A percentile compares a stretch with the other conserved stretches of the same genome.
Evolutionary conservation across 768 basidiomycete species (phyloP).

Genomic region (Tricholoma terreum): DNA sequence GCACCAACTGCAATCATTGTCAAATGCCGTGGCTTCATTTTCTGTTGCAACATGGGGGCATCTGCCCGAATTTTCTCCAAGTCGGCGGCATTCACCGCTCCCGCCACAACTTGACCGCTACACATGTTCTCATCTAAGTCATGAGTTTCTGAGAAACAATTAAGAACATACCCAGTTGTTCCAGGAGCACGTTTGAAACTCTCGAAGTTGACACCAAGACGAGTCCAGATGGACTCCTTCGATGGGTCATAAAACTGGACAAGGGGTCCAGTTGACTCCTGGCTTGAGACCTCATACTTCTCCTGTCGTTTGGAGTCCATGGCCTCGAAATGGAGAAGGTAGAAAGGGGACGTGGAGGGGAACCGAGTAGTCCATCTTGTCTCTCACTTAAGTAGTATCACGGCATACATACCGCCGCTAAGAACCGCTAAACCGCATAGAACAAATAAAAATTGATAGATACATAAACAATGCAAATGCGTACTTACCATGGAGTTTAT

Average conservation of each 20-base stretch:
- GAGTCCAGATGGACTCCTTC: conserved; percentile 44
- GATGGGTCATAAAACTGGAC: conserved; percentile 45
- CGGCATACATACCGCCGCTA: background rate
- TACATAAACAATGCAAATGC: background rate
- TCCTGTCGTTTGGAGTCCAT: conserved; percentile 34
- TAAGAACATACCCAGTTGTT: conserved; percentile 38
- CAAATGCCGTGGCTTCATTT: conserved; percentile 47
- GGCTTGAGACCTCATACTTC: conserved; percentile 30
- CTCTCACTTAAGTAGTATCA: conserved; percentile 7
- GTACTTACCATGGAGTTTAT: background rate
- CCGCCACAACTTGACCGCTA: conserved; percentile 38
- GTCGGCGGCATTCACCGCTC: conserved; percentile 32
- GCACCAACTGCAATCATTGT: conserved; percentile 48
- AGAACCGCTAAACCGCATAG: conserved; percentile 5
- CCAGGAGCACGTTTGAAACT: conserved; percentile 48
- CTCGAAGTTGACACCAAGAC: conserved; percentile 38
- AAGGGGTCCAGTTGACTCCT: conserved; percentile 22
- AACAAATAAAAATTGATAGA: background rate
- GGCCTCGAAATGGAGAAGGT: conserved; percentile 7
- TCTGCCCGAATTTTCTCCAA: conserved; percentile 35
- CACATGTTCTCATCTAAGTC: background rate
- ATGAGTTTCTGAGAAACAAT: background rate
- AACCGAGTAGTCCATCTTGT: background rate
- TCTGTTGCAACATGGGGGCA: conserved; percentile 44
- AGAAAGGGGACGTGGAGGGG: conserved; percentile 4